Base-by-base conservation (phyloP, 169 alveolate genomes). In the Plasmodium vinckei region DNA sequence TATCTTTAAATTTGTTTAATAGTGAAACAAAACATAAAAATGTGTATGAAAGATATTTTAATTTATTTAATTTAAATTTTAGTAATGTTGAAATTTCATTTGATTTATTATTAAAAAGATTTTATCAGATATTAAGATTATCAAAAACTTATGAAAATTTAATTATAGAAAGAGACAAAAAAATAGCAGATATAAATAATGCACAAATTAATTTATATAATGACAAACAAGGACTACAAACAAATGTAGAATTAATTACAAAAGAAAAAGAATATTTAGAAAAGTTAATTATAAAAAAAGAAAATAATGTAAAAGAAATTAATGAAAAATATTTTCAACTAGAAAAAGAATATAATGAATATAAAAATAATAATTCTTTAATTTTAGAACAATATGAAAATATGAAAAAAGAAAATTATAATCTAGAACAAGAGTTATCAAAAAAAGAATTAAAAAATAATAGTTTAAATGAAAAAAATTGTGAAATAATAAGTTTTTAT, bases 51-150 rank as follows among this genome's bases (percentile, higher is more conserved):
- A 17, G 90, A 56, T 82, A 82, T 56, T 82, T 27, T 68, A 68
- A 82, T 44, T 49, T 82, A 9, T 82, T 82, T 12, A 82, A 82
- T 21, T 27, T 82, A 1, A 82, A 68, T 12, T 82, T 65, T 47
- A 82, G 86, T 39, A 82, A 82, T 39, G 86, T 82, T 0, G 90
- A 82, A 49, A 19, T 68, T 5, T 82, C 90, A 2, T 67, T 65
- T 59, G 72, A 82, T 21, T 27, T 82, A 9, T 53, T 65, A 2
- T 6, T 82, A 27, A 57, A 51, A 12, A 12, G 84, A 13, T 82
- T 82, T 51, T 27, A 77, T 49, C 19, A 68, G 25, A 64, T 77
- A 39, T 7, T 77, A 23, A n/a, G 72, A 21, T 33, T 77, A 15
- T 33, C 88, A 5, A 77, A 64, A 54, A 63, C 6, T 1, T 77